Percentiles rank a stretch among this genome's conserved stretches.
These are phyloP conservation scores for Nannizziopsis arthrosporioides DNA, from an alignment of 2,329 filamentous ascomycete genomes.

Conservation along the genomic window DNA sequence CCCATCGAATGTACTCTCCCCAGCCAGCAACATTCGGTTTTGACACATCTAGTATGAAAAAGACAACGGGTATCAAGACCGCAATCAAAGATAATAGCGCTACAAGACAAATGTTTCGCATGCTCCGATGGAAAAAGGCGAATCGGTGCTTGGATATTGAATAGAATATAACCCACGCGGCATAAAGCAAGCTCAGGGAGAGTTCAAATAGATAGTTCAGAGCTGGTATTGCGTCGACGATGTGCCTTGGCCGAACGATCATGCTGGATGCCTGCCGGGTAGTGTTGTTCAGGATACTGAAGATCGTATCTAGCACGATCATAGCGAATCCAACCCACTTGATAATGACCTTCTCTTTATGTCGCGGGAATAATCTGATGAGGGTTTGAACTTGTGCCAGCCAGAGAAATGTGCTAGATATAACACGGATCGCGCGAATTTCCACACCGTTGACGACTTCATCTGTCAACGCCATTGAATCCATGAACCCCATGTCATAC, in stretches of 20 bases:
- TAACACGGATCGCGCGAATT: constrained; percentile 78
- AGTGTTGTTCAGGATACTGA: constrained; percentile 86
- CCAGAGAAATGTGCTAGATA: constrained; percentile 95
- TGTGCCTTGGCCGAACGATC: constrained; percentile 51
- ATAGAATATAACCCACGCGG: constrained; percentile 89
- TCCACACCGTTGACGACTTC: constrained; percentile 74
- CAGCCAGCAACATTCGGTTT: constrained; percentile 77
- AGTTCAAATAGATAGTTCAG: constrained; percentile 84
- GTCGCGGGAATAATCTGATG: constrained; percentile 87
- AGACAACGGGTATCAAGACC: constrained; percentile 80
- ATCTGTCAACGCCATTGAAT: constrained; percentile 62
- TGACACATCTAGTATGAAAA: constrained; percentile 83
- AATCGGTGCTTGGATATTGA: constrained; percentile 83
- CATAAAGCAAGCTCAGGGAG: constrained; percentile 74
- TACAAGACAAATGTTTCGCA: constrained; percentile 78
- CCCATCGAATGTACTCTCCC: constrained; percentile 94
- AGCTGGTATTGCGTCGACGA: constrained; percentile 81
- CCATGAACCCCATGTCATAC: constrained; percentile 67
- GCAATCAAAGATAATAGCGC: constrained; percentile 66
- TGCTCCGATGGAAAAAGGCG: constrained; percentile 78
- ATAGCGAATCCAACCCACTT: constrained; percentile 96
- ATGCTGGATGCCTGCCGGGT: constrained; percentile 37
- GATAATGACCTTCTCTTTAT: constrained; percentile 95
- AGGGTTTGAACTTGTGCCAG: constrained; percentile 93
- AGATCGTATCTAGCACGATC: constrained; percentile 80